A percentile compares a stretch with the other conserved stretches of the same genome.
Evolutionary conservation across 139 green algal genomes (phyloP).

Genomic region (Volvox reticuliferus): DNA sequence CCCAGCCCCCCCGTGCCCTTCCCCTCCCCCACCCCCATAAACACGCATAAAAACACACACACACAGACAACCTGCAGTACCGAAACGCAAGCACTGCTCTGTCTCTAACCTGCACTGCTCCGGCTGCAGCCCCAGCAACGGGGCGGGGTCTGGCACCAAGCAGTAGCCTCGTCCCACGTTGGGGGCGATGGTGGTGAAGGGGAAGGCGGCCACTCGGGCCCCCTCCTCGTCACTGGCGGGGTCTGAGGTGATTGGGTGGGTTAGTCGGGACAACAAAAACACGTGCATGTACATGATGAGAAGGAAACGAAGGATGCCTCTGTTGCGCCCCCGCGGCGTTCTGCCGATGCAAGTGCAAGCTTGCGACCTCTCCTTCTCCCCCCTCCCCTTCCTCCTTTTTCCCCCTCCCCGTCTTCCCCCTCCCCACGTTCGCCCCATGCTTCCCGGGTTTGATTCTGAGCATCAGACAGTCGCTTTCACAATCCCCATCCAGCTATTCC

Average conservation of each 20-base stretch:
- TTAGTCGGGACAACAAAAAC: neutral
- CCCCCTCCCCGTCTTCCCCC: too few relatives aligned
- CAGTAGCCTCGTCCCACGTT: constrained; percentile 60
- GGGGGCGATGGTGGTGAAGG: constrained; percentile 74
- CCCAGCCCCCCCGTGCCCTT: neutral
- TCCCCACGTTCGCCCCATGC: too few relatives aligned
- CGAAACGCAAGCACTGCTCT: too few relatives aligned
- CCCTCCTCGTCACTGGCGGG: constrained; percentile 55
- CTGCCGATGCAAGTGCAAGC: too few relatives aligned
- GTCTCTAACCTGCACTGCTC: neutral
- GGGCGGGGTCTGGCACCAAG: constrained; percentile 56
- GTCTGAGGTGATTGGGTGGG: constrained; percentile 18
- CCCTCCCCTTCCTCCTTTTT: too few relatives aligned
- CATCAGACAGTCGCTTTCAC: too few relatives aligned
- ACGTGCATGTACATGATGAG: too few relatives aligned
- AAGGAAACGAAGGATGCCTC: too few relatives aligned
- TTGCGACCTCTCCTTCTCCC: too few relatives aligned
- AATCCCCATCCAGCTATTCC: too few relatives aligned
- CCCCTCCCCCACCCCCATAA: neutral
- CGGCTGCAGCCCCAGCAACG: constrained; percentile 46
- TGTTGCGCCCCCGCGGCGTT: too few relatives aligned
- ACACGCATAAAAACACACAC: neutral
- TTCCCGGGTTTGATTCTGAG: too few relatives aligned
- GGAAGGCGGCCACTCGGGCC: constrained; percentile 60
- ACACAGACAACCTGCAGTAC: neutral